Conservation (phyloP, 257 asterid genomes). For the Nemophila menziesii region DNA sequence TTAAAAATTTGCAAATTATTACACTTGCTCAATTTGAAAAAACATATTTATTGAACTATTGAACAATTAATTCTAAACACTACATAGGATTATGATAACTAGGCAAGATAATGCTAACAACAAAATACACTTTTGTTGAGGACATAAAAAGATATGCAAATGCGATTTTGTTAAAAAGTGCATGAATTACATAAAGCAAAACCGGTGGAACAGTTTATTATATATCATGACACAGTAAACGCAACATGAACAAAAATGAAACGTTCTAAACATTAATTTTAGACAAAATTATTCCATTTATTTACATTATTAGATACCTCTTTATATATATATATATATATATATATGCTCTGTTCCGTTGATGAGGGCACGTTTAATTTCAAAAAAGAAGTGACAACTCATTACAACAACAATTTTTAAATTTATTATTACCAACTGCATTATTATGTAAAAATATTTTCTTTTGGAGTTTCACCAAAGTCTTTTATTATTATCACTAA, state of each 20-base stretch:
- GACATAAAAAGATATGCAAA: background rate
- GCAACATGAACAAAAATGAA: background rate
- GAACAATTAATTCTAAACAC: no score
- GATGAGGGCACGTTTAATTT: constrained; percentile 1
- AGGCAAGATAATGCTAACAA: background rate
- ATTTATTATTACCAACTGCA: constrained; percentile 47
- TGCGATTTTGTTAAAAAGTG: background rate
- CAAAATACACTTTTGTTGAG: background rate
- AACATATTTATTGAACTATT: no score
- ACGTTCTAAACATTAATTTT: no score
- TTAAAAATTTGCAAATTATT: no score
- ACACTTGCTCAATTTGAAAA: no score
- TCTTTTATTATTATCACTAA: background rate
- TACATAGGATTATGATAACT: background rate
- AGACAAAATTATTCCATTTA: no score
- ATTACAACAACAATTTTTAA: constrained; percentile 19
- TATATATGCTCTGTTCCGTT: background rate
- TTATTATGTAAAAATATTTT: constrained; percentile 23
- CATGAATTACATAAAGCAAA: background rate
- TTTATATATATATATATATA: no score
- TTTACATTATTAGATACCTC: no score
- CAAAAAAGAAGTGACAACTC: constrained; percentile 30
- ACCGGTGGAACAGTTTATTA: no score
- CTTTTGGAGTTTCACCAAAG: background rate
- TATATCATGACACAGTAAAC: background rate